These are phyloP conservation scores for Aspergillus texensis DNA, from an alignment of 2,329 filamentous ascomycete genomes.

Conservation along the genomic window DNA sequence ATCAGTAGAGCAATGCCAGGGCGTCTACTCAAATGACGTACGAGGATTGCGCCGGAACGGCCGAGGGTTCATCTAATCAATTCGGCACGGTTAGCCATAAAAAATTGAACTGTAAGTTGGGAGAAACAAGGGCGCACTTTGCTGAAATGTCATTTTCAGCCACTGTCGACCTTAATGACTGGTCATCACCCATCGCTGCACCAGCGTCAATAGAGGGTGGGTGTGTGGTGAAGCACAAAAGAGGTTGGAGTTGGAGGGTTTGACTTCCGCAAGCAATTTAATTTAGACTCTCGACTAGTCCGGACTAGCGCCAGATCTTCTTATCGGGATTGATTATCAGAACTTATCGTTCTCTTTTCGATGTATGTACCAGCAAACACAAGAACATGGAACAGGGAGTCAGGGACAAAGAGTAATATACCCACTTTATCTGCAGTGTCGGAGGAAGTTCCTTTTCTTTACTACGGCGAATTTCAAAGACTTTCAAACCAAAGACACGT, in stretches of 20 bases:
- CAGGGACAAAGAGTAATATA: neutral
- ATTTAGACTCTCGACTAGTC: slow-evolving; percentile 1
- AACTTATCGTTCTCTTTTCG: too few relatives aligned
- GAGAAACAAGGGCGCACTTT: slow-evolving; percentile 23
- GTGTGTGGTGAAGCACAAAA: too few relatives aligned
- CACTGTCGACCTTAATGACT: slow-evolving; percentile 23
- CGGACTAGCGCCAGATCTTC: neutral
- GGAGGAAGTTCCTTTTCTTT: neutral
- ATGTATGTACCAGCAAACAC: neutral
- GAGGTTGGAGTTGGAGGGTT: neutral
- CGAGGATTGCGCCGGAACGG: slow-evolving; percentile 44
- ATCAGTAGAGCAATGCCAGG: neutral
- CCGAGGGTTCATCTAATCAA: slow-evolving; percentile 31
- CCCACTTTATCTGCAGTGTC: neutral
- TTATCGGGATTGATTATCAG: neutral
- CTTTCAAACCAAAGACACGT: neutral
- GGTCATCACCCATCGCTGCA: slow-evolving; percentile 28
- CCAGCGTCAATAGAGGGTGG: slow-evolving; percentile 4
- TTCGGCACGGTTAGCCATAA: slow-evolving; percentile 18
- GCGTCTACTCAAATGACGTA: slow-evolving; percentile 28
- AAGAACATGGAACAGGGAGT: neutral
- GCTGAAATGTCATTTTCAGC: slow-evolving; percentile 38
- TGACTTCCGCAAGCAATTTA: neutral
- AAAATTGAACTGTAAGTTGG: neutral
- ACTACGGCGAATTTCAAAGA: neutral